Conservation (phyloP, 495 filamentous ascomycete species). For the Usnea hakonensis region DNA sequence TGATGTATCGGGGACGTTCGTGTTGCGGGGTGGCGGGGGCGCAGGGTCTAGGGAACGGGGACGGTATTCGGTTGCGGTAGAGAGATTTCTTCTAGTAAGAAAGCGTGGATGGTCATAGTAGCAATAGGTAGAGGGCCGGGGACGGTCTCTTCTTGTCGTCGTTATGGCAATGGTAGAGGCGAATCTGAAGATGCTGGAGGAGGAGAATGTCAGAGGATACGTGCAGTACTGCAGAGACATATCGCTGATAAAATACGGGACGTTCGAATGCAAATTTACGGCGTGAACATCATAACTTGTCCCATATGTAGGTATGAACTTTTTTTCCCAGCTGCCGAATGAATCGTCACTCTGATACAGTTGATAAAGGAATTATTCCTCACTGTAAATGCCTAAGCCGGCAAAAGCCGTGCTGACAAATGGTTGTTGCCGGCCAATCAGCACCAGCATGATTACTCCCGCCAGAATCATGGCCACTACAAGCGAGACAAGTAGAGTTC, state of each 20-base stretch:
- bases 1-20: constrained; percentile 57
- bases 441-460: constrained; percentile 32
- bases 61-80: constrained; percentile 68
- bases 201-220: constrained; percentile 47
- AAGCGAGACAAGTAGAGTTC: neutral
- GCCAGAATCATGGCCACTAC: neutral
- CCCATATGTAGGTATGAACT: neutral
- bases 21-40: constrained; percentile 59
- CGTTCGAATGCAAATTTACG: neutral
- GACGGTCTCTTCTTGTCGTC: neutral
- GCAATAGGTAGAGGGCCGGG: neutral
- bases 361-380: constrained; percentile 8
- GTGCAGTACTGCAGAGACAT: constrained; percentile 24
- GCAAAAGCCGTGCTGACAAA: constrained; percentile 7
- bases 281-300: neutral
- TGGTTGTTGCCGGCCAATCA: constrained; percentile 35
- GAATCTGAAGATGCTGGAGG: constrained; percentile 43
- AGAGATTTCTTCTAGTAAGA: constrained; percentile 44
- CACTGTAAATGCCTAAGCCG: too few species aligned
- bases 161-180: constrained; percentile 41
- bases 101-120: constrained; percentile 1
- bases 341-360: neutral
- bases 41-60: constrained; percentile 60
- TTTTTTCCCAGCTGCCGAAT: too few species aligned
- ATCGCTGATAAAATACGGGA: constrained; percentile 9